These are phyloP conservation scores for Solanum hybrid DNA, from an alignment of 305 asterid genomes.

Conservation along the genomic window DNA sequence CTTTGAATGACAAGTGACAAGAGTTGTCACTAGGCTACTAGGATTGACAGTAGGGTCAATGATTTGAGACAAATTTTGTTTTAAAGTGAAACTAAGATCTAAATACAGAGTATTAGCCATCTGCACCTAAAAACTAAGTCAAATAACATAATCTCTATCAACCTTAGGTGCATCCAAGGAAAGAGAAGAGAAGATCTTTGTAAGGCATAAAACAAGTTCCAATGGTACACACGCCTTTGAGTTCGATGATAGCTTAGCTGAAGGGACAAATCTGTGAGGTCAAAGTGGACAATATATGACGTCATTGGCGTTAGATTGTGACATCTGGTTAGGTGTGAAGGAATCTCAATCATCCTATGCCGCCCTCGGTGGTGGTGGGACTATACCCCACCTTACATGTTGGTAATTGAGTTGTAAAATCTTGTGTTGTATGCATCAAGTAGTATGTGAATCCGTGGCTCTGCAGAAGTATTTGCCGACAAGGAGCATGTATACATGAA, in stretches of 20 bases:
- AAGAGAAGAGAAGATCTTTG: too few relatives aligned
- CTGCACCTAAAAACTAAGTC: not conserved
- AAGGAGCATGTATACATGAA: slow-evolving; percentile 10
- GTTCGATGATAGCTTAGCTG: not conserved
- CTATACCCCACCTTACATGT: not conserved
- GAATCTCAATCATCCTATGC: not conserved
- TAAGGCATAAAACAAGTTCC: not conserved
- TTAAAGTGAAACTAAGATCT: not conserved
- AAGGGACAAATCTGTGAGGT: not conserved
- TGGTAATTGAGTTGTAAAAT: not conserved
- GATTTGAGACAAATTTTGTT: not conserved
- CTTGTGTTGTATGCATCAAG: not conserved
- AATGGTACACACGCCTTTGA: not conserved
- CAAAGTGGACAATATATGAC: not conserved
- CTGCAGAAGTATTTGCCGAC: slow-evolving; percentile 17
- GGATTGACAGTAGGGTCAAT: not conserved
- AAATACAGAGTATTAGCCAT: not conserved
- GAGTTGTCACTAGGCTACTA: not conserved
- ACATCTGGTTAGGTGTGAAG: not conserved
- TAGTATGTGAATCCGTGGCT: not conserved
- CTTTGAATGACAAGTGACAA: not conserved
- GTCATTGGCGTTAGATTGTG: not conserved
- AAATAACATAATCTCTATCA: not conserved
- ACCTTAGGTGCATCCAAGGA: not conserved
- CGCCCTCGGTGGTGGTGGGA: not conserved